phyloP scores from a whole-genome alignment of 2,329 filamentous ascomycete species.

The Grosmannia huntii region DNA sequence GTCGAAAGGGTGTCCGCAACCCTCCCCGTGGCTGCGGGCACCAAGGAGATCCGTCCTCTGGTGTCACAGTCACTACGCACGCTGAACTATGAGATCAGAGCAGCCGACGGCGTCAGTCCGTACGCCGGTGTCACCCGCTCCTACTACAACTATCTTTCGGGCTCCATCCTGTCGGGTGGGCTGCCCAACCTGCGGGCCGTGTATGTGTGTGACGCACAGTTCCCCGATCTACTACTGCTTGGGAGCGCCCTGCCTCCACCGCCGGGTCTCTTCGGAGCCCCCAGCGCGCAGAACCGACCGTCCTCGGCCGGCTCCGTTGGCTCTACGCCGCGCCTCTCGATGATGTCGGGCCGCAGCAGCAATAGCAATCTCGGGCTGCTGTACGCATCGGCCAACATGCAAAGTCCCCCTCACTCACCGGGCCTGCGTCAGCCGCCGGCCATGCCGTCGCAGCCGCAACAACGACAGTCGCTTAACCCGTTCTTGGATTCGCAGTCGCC shows the following conservation, averaged over 20 bases:
- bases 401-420: slow-evolving; percentile 11
- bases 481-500: slow-evolving; percentile 4
- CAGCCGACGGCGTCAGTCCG: slow-evolving; percentile 41
- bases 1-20: slow-evolving; percentile 35
- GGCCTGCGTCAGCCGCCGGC: not conserved
- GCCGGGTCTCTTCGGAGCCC: slow-evolving; percentile 21
- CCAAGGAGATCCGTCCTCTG: slow-evolving; percentile 43
- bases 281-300: slow-evolving; percentile 18
- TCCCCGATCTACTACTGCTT: slow-evolving; percentile 64
- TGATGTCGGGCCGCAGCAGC: slow-evolving; percentile 4
- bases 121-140: slow-evolving; percentile 39
- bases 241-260: slow-evolving; percentile 32
- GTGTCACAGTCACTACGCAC: slow-evolving; percentile 55
- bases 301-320: slow-evolving; percentile 21
- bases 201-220: slow-evolving; percentile 75
- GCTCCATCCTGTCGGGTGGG: slow-evolving; percentile 64
- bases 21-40: slow-evolving; percentile 32
- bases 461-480: slow-evolving; percentile 8
- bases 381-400: slow-evolving; percentile 17
- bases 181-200: slow-evolving; percentile 63
- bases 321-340: slow-evolving; percentile 14
- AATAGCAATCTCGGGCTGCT: slow-evolving; percentile 3
- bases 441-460: slow-evolving; percentile 6
- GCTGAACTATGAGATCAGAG: slow-evolving; percentile 73
- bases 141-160: slow-evolving; percentile 78